Evolutionary conservation across 306 rosid genomes (phyloP).

Genomic region (Prunus padus): DNA sequence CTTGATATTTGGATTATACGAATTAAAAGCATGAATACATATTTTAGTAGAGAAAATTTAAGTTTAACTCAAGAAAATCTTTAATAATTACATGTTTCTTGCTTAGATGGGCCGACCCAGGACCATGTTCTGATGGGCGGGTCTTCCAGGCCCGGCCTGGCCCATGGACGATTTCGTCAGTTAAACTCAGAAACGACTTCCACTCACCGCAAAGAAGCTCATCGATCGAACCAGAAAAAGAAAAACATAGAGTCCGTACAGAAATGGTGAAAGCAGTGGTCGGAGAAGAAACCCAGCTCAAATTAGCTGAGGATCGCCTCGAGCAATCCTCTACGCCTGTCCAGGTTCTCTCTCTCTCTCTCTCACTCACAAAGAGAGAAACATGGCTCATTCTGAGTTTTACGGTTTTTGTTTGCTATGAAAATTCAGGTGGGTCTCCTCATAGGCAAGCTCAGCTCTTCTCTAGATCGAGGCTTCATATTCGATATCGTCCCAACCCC

Average conservation of each 20-base stretch:
- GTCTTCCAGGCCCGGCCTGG: not conserved
- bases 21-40: no score
- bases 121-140: not conserved
- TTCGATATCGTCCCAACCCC: conserved; percentile 83
- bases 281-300: conserved; percentile 82
- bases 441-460: conserved; percentile 70
- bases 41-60: no score
- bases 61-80: no score
- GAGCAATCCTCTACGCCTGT: conserved; percentile 48
- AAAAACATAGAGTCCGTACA: not conserved
- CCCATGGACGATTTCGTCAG: not conserved
- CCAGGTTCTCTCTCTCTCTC: conserved; percentile 43
- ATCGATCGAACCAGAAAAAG: not conserved
- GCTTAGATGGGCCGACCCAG: not conserved
- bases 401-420: not conserved
- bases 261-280: conserved; percentile 83
- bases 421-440: conserved; percentile 68
- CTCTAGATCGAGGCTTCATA: conserved; percentile 71
- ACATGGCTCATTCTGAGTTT: not conserved
- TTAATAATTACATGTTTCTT: not conserved
- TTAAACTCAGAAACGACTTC: not conserved
- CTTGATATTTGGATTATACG: no score
- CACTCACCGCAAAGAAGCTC: not conserved
- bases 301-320: conserved; percentile 68
- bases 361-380: not conserved